A percentile compares a stretch with the other conserved stretches of the same genome.
These are phyloP conservation scores for Globisporangium nunn DNA, from an alignment of 352 stramenopile species.

Conservation along the genomic window DNA sequence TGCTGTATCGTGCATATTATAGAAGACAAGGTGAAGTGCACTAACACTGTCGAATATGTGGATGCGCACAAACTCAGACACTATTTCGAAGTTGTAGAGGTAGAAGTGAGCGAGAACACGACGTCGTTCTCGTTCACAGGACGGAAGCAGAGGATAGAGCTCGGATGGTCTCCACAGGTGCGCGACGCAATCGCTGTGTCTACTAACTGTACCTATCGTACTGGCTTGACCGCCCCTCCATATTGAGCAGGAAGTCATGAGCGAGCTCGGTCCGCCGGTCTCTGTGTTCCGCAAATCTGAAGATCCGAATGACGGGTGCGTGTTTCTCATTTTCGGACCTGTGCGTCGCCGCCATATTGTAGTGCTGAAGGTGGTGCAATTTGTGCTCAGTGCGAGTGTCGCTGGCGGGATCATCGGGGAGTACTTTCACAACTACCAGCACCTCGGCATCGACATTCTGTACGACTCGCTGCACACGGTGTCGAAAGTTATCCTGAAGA, in stretches of 20 bases:
- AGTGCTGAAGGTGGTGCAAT: background rate
- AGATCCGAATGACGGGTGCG: conserved; percentile 59
- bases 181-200: background rate
- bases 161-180: conserved; percentile 81
- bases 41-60: background rate
- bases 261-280: conserved; percentile 61
- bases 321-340: background rate
- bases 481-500: conserved; percentile 76
- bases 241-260: conserved; percentile 60
- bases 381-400: conserved; percentile 28
- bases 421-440: conserved; percentile 85
- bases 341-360: no score
- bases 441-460: conserved; percentile 72
- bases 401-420: conserved; percentile 48
- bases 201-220: background rate
- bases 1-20: background rate
- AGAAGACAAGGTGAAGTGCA: background rate
- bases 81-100: conserved; percentile 68
- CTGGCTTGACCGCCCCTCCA: background rate
- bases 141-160: conserved; percentile 56
- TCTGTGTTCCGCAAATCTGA: conserved; percentile 77
- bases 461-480: conserved; percentile 65
- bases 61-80: conserved; percentile 20
- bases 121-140: conserved; percentile 45
- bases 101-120: conserved; percentile 36